Percentiles rank a stretch among this genome's conserved stretches.
Conservation (phyloP, 345 rosid genomes). For the Eutrema japonicum region DNA sequence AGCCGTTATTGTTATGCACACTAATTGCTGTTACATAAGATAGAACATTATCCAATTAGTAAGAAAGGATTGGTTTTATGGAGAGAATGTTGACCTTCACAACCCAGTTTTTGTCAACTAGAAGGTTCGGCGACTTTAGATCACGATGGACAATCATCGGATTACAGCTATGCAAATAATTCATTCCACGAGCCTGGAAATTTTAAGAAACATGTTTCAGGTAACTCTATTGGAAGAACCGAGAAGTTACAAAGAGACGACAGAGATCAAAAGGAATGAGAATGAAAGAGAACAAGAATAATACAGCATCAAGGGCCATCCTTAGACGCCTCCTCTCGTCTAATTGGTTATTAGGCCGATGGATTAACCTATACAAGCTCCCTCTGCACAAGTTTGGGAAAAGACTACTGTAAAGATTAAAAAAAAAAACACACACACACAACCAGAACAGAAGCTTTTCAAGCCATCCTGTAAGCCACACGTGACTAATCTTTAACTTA, state of each 20-base stretch:
- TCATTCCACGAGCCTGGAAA: slow-evolving; percentile 96
- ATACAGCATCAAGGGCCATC: slow-evolving; percentile 97
- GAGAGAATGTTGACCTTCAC: slow-evolving; percentile 62
- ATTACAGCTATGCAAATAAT: slow-evolving; percentile 85
- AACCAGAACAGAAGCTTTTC: slow-evolving; percentile 16
- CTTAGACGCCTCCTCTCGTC: slow-evolving; percentile 92
- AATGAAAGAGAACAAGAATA: slow-evolving; percentile 29
- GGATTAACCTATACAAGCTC: slow-evolving; percentile 90
- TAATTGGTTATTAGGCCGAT: slow-evolving; percentile 89
- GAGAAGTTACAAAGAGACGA: background rate
- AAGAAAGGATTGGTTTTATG: background rate
- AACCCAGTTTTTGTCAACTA: slow-evolving; percentile 97
- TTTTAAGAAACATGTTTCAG: slow-evolving; percentile 31
- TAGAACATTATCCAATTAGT: slow-evolving; percentile 6
- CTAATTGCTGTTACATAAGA: background rate
- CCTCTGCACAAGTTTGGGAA: slow-evolving; percentile 69
- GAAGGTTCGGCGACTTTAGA: slow-evolving; percentile 92
- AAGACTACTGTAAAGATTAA: slow-evolving; percentile 17
- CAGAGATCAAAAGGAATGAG: background rate
- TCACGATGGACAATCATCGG: slow-evolving; percentile 94
- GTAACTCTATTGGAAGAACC: slow-evolving; percentile 15
- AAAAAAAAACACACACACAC: background rate
- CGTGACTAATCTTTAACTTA: background rate
- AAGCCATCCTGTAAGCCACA: slow-evolving; percentile 1
- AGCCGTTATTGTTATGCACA: slow-evolving; percentile 1